Base-by-base conservation (phyloP, 2,329 filamentous ascomycete genomes). In the Pseudogymnoascus sp. region DNA sequence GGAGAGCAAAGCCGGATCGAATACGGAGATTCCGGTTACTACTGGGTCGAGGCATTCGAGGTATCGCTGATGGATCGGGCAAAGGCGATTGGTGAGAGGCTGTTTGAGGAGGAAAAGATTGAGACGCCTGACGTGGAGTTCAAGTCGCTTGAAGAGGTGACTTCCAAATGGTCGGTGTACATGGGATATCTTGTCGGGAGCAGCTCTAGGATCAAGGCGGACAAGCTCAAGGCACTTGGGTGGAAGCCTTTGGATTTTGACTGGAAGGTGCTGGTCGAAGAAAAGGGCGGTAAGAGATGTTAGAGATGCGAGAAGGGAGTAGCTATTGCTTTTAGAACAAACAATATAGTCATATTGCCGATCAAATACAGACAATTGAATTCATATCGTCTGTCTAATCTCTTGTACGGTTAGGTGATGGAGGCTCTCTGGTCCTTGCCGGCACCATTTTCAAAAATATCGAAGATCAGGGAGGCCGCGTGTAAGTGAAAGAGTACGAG, bases 11-110 rank as follows among this genome's bases (percentile, higher is more conserved):
- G 26, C n/a, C 47, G 23, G 17, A 17, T 53, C 11, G 47, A 53
- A 11, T 53, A 53, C 47, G 47, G 47, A 28, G 26, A 31, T 31
- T 53, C 23, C 8, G 47, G 23, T n/a, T 53, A 53, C n/a, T 53
- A 53, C n/a, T 53, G 47, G 47, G 47, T 53, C 17, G 47, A 53
- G 47, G 47, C 47, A 31, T 53, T 53, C n/a, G 47, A 53, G 47
- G 47, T 53, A 15, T 31, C 47, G 47, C 47, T 53, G 23, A 53
- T 53, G 26, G 47, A 31, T 17, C 47, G 47, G 2, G 47, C 47
- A 10, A 53, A 28, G 47, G 23, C 47, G 26, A 53, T 53, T 7
- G 47, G 47, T 4, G 26, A 31, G 7, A 53, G 47, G 10, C 9
- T 53, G 23, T 53, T 31, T 1, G 19, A 53, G 47, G 47, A 53